Conservation (phyloP, 2,329 filamentous ascomycete genomes). For the Lecanosticta acicola region DNA sequence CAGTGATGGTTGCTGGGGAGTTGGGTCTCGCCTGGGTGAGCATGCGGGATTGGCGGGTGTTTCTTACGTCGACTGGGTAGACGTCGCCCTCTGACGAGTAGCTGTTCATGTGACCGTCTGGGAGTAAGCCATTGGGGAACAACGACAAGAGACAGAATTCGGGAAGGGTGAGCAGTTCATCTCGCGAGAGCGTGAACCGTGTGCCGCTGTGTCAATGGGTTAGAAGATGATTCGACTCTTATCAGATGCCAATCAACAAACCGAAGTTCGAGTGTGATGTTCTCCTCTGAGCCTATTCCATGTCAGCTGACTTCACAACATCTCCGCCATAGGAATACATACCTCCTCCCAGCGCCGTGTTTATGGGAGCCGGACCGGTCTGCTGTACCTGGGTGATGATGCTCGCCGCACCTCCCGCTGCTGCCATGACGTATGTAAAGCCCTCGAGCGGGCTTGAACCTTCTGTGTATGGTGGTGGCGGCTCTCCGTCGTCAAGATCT, state of each 20-base stretch:
- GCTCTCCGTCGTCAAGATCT: slow-evolving; percentile 73
- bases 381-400: slow-evolving; percentile 99
- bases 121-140: slow-evolving; percentile 96
- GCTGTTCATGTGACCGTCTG: slow-evolving; percentile 90
- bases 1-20: slow-evolving; percentile 31
- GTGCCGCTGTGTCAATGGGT: slow-evolving; percentile 61
- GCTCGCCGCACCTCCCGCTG: slow-evolving; percentile 92
- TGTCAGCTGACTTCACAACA: neutral
- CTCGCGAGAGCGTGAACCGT: slow-evolving; percentile 86
- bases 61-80: slow-evolving; percentile 89
- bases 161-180: slow-evolving; percentile 89
- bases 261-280: slow-evolving; percentile 91
- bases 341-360: slow-evolving; percentile 66
- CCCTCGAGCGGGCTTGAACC: slow-evolving; percentile 85
- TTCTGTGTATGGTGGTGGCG: slow-evolving; percentile 93
- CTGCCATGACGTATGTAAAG: slow-evolving; percentile 96
- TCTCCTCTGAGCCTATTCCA: slow-evolving; percentile 66
- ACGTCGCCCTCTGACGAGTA: slow-evolving; percentile 81
- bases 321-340: neutral
- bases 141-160: slow-evolving; percentile 97
- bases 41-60: slow-evolving; percentile 21
- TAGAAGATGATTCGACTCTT: no score
- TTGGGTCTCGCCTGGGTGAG: slow-evolving; percentile 30
- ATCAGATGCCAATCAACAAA: slow-evolving; percentile 52
- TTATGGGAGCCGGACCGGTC: slow-evolving; percentile 75